Percentiles rank a stretch among this genome's conserved stretches.
Evolutionary conservation across 1,284 basidiomycete genomes (phyloP).

Genomic region (Xerocomus nothofagi): DNA sequence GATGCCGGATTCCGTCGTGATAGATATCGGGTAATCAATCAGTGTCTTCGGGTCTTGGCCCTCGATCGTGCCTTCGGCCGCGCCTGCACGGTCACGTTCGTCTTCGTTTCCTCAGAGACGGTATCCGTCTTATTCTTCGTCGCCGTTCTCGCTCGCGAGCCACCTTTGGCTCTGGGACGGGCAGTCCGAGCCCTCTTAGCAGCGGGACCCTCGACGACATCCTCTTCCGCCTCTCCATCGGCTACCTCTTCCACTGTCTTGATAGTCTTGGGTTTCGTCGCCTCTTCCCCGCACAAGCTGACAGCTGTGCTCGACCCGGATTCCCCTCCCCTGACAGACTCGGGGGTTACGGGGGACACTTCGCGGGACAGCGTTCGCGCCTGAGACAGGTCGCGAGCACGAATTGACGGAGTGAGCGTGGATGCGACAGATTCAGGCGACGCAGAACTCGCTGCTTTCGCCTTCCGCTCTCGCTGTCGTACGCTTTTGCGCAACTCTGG

Average conservation of each 20-base stretch:
- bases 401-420: slow-evolving; percentile 33
- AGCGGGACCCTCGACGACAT: slow-evolving; percentile 12
- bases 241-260: slow-evolving; percentile 14
- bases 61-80: slow-evolving; percentile 36
- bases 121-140: slow-evolving; percentile 23
- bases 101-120: slow-evolving; percentile 16
- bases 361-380: slow-evolving; percentile 21
- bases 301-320: slow-evolving; percentile 37
- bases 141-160: slow-evolving; percentile 18
- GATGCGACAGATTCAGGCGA: slow-evolving; percentile 33
- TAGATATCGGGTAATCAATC: slow-evolving; percentile 17
- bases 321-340: slow-evolving; percentile 30
- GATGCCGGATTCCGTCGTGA: slow-evolving; percentile 14
- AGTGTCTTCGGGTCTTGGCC: slow-evolving; percentile 31
- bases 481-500: slow-evolving; percentile 31
- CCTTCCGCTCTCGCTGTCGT: slow-evolving; percentile 31
- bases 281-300: slow-evolving; percentile 33
- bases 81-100: slow-evolving; percentile 22
- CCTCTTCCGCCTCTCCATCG: slow-evolving; percentile 19
- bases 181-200: slow-evolving; percentile 22
- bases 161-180: slow-evolving; percentile 28
- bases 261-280: slow-evolving; percentile 20
- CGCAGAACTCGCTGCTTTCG: slow-evolving; percentile 15
- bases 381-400: slow-evolving; percentile 25
- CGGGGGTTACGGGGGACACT: slow-evolving; percentile 27